A percentile compares a stretch with the other conserved stretches of the same genome.
Evolutionary conservation across 345 rosid species (phyloP).

Genomic region (Gossypium sturtianum): DNA sequence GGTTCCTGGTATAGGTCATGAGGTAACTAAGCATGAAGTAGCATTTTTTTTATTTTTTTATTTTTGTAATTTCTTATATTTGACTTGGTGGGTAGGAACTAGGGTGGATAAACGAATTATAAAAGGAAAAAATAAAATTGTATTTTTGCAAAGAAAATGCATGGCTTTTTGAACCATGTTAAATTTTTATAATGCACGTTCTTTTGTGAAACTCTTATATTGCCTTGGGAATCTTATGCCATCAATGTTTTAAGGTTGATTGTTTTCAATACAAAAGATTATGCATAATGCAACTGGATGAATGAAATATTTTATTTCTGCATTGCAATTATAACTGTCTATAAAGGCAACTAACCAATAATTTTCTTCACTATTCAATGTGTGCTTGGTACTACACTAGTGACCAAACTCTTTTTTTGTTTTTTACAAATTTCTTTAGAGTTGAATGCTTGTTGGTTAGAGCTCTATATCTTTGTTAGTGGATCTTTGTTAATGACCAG

Average conservation of each 20-base stretch:
- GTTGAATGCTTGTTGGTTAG: background rate
- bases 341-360: background rate
- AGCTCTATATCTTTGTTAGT: background rate
- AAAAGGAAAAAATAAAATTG: background rate
- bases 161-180: background rate
- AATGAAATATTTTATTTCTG: background rate
- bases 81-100: slow-evolving; percentile 2
- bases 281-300: background rate
- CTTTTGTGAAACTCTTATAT: background rate
- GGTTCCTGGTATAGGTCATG: slow-evolving; percentile 36
- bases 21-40: slow-evolving; percentile 42
- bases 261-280: background rate
- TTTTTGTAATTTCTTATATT: slow-evolving; percentile 8
- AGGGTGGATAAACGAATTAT: slow-evolving; percentile 1
- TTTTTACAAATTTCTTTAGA: background rate
- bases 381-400: background rate
- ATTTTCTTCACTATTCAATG: background rate
- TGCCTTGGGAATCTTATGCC: background rate
- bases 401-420: background rate
- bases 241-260: background rate
- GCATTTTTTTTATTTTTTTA: background rate
- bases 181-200: background rate
- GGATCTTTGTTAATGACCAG: background rate
- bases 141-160: background rate
- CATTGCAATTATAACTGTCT: background rate